A percentile compares a stretch with the other conserved stretches of the same genome.
Conservation (phyloP, 106 monocot genomes). For the Acanthochlamys bracteata region DNA sequence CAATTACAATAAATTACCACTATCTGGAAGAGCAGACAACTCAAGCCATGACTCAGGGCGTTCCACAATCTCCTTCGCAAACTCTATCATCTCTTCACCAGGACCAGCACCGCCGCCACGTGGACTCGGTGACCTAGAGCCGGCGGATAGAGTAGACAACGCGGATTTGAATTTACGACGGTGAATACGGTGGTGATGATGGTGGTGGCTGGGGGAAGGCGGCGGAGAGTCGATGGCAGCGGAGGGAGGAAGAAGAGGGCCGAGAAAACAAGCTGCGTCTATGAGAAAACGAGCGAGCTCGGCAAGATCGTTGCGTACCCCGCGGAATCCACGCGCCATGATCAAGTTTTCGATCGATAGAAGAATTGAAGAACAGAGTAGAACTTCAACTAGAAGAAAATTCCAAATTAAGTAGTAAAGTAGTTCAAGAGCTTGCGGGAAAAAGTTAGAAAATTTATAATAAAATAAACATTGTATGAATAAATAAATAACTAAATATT, state of each 20-base stretch:
- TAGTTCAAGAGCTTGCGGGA: too few species aligned
- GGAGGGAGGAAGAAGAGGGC: conserved; percentile 18
- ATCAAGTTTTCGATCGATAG: background rate
- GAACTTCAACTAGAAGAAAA: too few species aligned
- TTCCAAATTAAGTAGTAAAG: too few species aligned
- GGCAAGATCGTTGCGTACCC: conserved; percentile 30
- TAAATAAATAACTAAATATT: too few species aligned
- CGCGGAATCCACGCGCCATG: conserved; percentile 33
- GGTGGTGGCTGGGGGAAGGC: conserved; percentile 17
- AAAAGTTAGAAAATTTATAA: too few species aligned
- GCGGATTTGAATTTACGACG: conserved; percentile 14
- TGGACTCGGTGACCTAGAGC: background rate
- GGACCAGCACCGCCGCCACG: background rate
- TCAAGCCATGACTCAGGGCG: conserved; percentile 35
- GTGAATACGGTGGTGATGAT: background rate
- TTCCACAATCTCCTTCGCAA: conserved; percentile 16
- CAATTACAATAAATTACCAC: conserved; percentile 9
- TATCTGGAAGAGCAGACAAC: conserved; percentile 19
- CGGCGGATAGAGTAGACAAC: conserved; percentile 7
- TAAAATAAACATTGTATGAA: too few species aligned
- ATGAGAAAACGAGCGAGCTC: conserved; percentile 31
- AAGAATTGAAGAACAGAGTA: background rate
- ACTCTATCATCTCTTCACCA: conserved; percentile 17
- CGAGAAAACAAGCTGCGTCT: conserved; percentile 37
- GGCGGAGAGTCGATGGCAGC: conserved; percentile 29